These are phyloP conservation scores for Conticribra weissflogii DNA, from an alignment of 108 stramenopile genomes.

Conservation along the genomic window DNA sequence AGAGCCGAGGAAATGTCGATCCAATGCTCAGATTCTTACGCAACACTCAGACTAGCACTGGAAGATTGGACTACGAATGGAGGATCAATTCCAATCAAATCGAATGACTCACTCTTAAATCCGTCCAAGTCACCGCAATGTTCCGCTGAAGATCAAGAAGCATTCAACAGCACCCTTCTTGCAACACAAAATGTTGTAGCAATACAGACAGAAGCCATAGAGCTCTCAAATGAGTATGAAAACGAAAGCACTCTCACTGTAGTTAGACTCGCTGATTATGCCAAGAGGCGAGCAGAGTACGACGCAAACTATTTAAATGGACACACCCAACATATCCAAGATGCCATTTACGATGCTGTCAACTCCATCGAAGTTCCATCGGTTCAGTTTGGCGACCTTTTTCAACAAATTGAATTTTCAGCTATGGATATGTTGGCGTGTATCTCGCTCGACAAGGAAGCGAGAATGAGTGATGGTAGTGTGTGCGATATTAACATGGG, in stretches of 20 bases:
- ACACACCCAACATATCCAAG: slow-evolving; percentile 34
- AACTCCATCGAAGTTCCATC: slow-evolving; percentile 25
- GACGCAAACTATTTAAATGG: slow-evolving; percentile 41
- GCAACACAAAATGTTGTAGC: slow-evolving; percentile 46
- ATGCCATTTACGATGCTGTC: slow-evolving; percentile 25
- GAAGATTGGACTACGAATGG: slow-evolving; percentile 43
- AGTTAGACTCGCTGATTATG: slow-evolving; percentile 37
- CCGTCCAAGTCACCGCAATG: too few relatives aligned
- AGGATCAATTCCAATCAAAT: slow-evolving; percentile 25
- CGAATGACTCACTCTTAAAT: too few relatives aligned
- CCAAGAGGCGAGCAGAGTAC: slow-evolving; percentile 34
- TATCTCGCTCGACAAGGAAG: slow-evolving; percentile 38
- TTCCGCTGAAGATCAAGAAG: slow-evolving; percentile 29
- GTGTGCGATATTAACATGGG: slow-evolving; percentile 41
- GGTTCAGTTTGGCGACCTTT: slow-evolving; percentile 25
- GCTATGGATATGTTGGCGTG: slow-evolving; percentile 41
- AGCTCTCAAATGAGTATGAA: slow-evolving; percentile 27
- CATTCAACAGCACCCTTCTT: slow-evolving; percentile 34
- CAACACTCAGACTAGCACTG: slow-evolving; percentile 38
- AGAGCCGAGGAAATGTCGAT: slow-evolving; percentile 12
- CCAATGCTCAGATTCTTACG: slow-evolving; percentile 41
- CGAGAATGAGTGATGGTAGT: slow-evolving; percentile 32
- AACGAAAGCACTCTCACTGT: slow-evolving; percentile 41
- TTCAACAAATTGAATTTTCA: slow-evolving; percentile 21
- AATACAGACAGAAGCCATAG: slow-evolving; percentile 45